Evolutionary conservation across 2,329 filamentous ascomycete genomes (phyloP), one percentile per base, ranked within the genome.

Genomic region (Colletotrichum falcatum): DNA sequence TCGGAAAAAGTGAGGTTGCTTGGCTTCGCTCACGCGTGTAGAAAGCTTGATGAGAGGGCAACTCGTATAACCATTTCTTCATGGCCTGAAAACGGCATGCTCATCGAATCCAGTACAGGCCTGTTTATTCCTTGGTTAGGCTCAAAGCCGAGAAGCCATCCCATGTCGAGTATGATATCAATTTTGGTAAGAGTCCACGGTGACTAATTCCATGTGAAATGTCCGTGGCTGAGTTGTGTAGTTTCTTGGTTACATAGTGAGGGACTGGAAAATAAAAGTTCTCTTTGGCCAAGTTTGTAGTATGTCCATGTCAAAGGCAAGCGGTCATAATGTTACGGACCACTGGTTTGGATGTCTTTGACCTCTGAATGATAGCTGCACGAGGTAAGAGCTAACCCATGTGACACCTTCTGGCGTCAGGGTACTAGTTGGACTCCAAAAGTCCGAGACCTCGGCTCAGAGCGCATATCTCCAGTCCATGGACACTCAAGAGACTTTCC

Each of bases 211-310:
- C 12, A 16, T 60, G n/a, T 26, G 11, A 35, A 35, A 30, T 30
- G 51, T 23, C 44, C 23, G 33, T 5, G 8, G 33, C 44, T n/a
- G 28, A 18, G 9, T 28, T 28, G 14, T 9, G 39, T 51, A 64
- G 51, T 39, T 64, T 56, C 61, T 64, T 56, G 9, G 48, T 64
- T n/a, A n/a, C n/a, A n/a, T 37, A 14, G 51, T 39, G n/a, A 37
- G 48, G 61, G 51, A 14, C n/a, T 30, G 39, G 20, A 20, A 11
- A 35, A 37, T 49, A 58, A 26, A 64, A 64, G 51, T 48, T 16
- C 39, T 64, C 18, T 2, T 20, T n/a, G 4, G 30, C 7, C 30
- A 12, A 14, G 14, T 18, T 16, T 16, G 39, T 12, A 23, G 16
- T 26, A n/a, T 23, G 4, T 23, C 35, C 14, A 28, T 23, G 44